Evolutionary conservation across 192 early-diverging fungal genomes (phyloP).

Genomic region (Mortierella hygrophila): DNA sequence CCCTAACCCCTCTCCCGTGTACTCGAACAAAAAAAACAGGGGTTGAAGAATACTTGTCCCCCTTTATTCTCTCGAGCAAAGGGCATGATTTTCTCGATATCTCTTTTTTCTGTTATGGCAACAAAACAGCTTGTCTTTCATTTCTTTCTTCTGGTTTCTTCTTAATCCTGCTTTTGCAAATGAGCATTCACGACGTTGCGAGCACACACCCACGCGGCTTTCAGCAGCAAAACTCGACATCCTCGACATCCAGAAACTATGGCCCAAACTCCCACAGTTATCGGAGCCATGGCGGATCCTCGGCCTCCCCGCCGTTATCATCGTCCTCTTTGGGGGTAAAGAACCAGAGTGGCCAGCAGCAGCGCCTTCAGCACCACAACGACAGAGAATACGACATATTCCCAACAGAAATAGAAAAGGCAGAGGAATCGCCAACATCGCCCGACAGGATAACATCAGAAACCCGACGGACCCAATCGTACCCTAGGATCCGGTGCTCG

Average conservation of each 20-base stretch:
- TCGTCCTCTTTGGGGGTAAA: not conserved
- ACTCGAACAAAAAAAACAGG: not conserved
- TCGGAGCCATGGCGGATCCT: not conserved
- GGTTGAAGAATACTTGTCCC: not conserved
- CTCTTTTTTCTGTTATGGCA: no score
- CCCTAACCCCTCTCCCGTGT: not conserved
- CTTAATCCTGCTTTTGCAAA: not conserved
- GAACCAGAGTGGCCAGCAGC: not conserved
- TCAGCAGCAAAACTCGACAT: not conserved
- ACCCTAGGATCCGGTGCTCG: not conserved
- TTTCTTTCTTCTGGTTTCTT: not conserved
- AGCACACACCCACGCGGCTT: not conserved
- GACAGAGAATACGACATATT: not conserved
- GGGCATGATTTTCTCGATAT: no score
- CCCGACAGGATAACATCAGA: not conserved
- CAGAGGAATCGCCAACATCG: not conserved
- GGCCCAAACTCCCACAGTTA: not conserved
- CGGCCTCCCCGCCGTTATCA: not conserved
- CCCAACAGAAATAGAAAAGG: not conserved
- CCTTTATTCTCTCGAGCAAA: not conserved
- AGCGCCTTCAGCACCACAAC: not conserved
- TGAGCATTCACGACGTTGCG: not conserved
- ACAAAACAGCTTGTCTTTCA: no score
- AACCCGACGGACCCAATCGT: not conserved
- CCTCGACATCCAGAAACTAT: not conserved